Conservation (phyloP, 2,329 filamentous ascomycete species). For the Colletotrichum simmondsii region DNA sequence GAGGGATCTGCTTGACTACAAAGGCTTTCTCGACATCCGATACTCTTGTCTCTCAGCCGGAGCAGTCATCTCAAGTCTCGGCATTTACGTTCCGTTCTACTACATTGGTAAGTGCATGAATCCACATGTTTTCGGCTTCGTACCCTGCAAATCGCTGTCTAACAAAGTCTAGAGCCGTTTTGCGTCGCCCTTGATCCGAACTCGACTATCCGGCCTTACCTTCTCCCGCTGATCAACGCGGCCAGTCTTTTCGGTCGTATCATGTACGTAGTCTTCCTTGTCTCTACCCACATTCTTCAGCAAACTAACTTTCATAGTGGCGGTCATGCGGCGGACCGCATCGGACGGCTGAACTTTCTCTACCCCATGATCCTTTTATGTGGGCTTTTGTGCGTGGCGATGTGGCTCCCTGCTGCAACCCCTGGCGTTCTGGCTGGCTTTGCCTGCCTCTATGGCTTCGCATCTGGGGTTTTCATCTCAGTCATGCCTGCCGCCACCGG, state of each 20-base stretch:
- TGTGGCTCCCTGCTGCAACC: conserved; percentile 25
- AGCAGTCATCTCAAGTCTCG: conserved; percentile 36
- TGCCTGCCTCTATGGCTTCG: conserved; percentile 21
- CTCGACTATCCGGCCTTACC: neutral
- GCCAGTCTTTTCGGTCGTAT: neutral
- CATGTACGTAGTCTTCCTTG: neutral
- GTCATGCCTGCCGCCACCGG: neutral
- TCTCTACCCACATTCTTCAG: neutral
- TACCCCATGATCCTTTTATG: conserved; percentile 27
- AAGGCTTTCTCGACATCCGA: conserved; percentile 20
- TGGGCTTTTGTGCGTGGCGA: conserved; percentile 19
- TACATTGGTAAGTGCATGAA: conserved; percentile 40
- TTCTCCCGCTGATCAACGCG: neutral
- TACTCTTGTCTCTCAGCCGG: conserved; percentile 18
- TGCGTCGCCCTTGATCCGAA: neutral
- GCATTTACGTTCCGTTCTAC: conserved; percentile 49
- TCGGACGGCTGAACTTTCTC: conserved; percentile 31
- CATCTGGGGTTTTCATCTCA: neutral
- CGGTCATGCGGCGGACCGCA: conserved; percentile 24
- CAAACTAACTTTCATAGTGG: neutral
- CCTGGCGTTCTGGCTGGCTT: conserved; percentile 18
- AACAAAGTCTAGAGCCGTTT: neutral
- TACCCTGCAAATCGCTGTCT: neutral
- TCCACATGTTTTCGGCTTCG: neutral
- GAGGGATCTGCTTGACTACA: conserved; percentile 18